Evolutionary conservation across 352 stramenopile species (phyloP).

Genomic region (Phytopythium boreale): DNA sequence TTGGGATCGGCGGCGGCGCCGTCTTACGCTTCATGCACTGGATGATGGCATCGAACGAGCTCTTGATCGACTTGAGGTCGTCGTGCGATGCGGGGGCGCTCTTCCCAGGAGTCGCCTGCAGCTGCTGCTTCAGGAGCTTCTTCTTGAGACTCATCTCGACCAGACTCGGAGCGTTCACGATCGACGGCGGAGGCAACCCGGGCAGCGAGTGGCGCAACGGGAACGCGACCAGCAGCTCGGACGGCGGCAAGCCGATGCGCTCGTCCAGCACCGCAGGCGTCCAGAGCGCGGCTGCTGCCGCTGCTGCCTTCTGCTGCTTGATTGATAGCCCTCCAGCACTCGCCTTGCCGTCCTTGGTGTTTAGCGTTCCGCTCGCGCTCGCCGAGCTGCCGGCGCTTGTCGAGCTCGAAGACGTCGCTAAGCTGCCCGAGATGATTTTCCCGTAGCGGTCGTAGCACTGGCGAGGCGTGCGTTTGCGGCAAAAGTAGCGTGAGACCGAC

Average conservation of each 20-base stretch:
- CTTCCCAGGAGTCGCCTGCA: constrained; percentile 12
- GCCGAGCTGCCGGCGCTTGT: constrained; percentile 4
- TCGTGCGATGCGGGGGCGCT: constrained; percentile 22
- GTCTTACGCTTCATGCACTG: constrained; percentile 86
- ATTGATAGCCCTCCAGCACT: constrained; percentile 7
- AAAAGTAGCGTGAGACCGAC: constrained; percentile 69
- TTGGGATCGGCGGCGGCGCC: constrained; percentile 31
- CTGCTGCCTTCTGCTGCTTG: constrained; percentile 47
- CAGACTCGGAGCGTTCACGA: constrained; percentile 41
- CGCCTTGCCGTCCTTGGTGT: constrained; percentile 42
- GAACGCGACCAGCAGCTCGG: constrained; percentile 60
- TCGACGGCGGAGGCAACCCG: constrained; percentile 63
- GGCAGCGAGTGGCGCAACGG: constrained; percentile 46
- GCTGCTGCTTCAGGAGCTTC: constrained; percentile 24
- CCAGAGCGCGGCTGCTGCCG: constrained; percentile 29
- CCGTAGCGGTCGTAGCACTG: constrained; percentile 87
- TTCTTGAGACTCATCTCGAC: constrained; percentile 57
- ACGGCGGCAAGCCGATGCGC: constrained; percentile 52
- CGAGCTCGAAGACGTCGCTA: constrained; percentile 16
- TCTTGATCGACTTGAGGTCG: constrained; percentile 76
- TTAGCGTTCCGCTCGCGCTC: neutral
- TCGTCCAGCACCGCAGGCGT: constrained; percentile 47
- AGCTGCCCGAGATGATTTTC: constrained; percentile 70
- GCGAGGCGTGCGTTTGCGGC: constrained; percentile 68
- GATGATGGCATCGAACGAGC: constrained; percentile 81